phyloP scores from a whole-genome alignment of 164 flowering plant genomes.

The Chimonanthus salicifolius region DNA sequence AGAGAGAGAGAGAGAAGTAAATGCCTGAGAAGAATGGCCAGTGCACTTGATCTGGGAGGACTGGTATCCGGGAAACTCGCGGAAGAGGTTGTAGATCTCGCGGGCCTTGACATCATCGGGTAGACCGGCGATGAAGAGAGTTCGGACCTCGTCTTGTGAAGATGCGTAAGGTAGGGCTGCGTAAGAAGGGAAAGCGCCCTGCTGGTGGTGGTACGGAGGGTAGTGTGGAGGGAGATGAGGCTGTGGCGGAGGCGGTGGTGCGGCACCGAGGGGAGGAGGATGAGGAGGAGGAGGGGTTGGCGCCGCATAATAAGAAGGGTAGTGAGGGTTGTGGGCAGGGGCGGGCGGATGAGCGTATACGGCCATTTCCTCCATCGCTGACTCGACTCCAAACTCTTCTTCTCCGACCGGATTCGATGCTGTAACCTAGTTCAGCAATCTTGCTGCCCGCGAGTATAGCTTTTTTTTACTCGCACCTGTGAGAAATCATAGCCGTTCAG shows the following conservation, averaged over 20 bases:
- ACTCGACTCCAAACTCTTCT: too few species aligned
- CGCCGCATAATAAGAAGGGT: constrained; percentile 38
- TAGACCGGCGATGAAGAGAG: constrained; percentile 87
- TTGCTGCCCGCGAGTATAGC: too few species aligned
- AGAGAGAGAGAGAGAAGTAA: background rate
- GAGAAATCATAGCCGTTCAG: too few species aligned
- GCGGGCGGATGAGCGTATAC: constrained; percentile 47
- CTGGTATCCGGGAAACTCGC: constrained; percentile 82
- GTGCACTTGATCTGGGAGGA: constrained; percentile 66
- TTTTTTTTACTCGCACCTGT: too few species aligned
- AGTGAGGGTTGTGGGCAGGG: constrained; percentile 10
- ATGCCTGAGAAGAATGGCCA: constrained; percentile 45
- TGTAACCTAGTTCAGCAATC: too few species aligned
- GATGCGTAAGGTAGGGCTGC: constrained; percentile 22
- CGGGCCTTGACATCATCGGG: constrained; percentile 85
- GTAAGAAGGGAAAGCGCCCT: constrained; percentile 18
- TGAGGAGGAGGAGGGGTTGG: constrained; percentile 19
- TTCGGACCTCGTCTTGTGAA: constrained; percentile 53
- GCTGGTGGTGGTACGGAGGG: constrained; percentile 12
- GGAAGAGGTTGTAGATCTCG: constrained; percentile 80
- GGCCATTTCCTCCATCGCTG: constrained; percentile 42
- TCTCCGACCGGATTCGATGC: too few species aligned
- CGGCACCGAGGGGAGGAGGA: background rate
- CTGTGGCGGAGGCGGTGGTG: background rate
- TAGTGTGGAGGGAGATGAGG: constrained; percentile 8